Percentiles rank a stretch among this genome's conserved stretches.
Evolutionary conservation across 371 early-diverging fungal species (phyloP).

Genomic region (Rhizopus microsporus): DNA sequence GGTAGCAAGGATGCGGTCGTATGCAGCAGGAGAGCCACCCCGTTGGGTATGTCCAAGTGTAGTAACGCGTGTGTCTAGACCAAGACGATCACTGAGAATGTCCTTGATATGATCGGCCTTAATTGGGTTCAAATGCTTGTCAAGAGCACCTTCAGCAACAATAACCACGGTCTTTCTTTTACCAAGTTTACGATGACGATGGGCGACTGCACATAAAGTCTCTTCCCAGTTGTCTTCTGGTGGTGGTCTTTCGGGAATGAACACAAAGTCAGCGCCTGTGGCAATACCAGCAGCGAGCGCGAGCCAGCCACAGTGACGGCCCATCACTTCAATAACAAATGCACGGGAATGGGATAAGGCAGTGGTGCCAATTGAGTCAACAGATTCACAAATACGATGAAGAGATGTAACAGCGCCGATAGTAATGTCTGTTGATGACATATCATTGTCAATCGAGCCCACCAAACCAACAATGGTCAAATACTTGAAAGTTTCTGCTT

Average conservation of each 20-base stretch:
- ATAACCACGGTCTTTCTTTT: slow-evolving; percentile 94
- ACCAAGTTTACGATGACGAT: slow-evolving; percentile 81
- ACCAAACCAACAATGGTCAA: slow-evolving; percentile 97
- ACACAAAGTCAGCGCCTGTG: slow-evolving; percentile 95
- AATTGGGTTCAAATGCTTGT: slow-evolving; percentile 88
- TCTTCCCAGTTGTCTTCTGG: slow-evolving; percentile 82
- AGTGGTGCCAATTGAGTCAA: slow-evolving; percentile 95
- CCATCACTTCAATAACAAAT: slow-evolving; percentile 99
- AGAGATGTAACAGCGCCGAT: slow-evolving; percentile 97
- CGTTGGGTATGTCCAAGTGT: slow-evolving; percentile 98
- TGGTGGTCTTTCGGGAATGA: slow-evolving; percentile 97
- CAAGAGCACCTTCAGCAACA: slow-evolving; percentile 97
- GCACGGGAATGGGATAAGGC: slow-evolving; percentile 97
- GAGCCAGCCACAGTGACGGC: slow-evolving; percentile 99
- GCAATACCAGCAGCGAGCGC: slow-evolving; percentile 92
- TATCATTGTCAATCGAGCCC: slow-evolving; percentile 97
- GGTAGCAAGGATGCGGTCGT: slow-evolving; percentile 94
- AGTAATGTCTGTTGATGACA: slow-evolving; percentile 95
- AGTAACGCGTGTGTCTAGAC: slow-evolving; percentile 93
- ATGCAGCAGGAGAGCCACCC: slow-evolving; percentile 95
- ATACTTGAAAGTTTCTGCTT: slow-evolving; percentile 59
- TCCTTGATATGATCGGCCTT: slow-evolving; percentile 84
- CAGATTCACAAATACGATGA: slow-evolving; percentile 96
- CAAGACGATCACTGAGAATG: slow-evolving; percentile 73
- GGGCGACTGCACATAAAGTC: slow-evolving; percentile 75